Base-by-base conservation (phyloP, 2,329 filamentous ascomycete genomes). In the Fonsecaea pedrosoi region DNA sequence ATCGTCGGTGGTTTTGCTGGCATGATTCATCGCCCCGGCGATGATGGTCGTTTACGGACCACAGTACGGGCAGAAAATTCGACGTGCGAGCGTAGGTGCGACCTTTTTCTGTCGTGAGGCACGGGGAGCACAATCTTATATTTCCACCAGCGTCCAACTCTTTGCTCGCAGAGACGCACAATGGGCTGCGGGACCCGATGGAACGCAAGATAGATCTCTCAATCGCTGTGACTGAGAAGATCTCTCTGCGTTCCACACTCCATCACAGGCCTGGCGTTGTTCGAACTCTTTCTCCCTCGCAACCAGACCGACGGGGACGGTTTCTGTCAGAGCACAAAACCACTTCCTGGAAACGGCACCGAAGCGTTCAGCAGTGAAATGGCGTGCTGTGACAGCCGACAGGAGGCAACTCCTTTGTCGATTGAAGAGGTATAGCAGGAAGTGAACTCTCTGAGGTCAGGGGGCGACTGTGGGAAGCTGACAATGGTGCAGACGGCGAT, bases 151-250 rank as follows among this genome's bases (percentile, higher is more conserved):
- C 35, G 38, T 45, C 57, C 40, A 2, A 37, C 15, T 60, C 45
- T 13, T 45, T 25, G 57, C 45, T 50, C 57, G 40, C 57, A 30
- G 7, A 35, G 18, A 18, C 32, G 38, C 65, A 56, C 64, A 66
- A 70, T 74, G 78, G 78, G 78, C 78, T 79, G 78, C 77, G 78
- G 80, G 80, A 80, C 77, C 80, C 78, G 77, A 82, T 82, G 80
- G 80, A 82, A 83, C 80, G 81, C 81, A 81, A 82, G 81, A 77
- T 60, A 79, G 79, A 80, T 78, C 80, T 82, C 81, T 82, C 81
- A 80, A 66, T 70, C 68, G 64, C 35, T 40, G 67, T 72, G 68
- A 74, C 73, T 75, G 81, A 82, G 81, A 74, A 79, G 80, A 82
- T 80, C 80, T 78, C 81, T 81, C 73, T 71, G 80, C 80, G 80